Conservation (phyloP, 2,329 filamentous ascomycete species). For the Colletotrichum phormii region DNA sequence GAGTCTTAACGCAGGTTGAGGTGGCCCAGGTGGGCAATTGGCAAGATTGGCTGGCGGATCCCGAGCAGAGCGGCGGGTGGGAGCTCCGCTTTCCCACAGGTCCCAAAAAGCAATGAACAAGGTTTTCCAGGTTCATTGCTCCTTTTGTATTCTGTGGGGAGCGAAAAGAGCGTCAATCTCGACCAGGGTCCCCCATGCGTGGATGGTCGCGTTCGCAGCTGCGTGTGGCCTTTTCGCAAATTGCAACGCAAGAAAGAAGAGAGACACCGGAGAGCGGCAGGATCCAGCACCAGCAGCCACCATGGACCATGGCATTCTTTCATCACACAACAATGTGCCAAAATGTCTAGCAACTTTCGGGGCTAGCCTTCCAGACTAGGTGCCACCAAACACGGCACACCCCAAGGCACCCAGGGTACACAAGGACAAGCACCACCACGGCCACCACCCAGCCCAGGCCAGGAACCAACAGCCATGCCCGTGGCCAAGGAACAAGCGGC, state of each 20-base stretch:
- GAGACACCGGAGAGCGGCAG: conserved; percentile 12
- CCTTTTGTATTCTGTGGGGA: conserved; percentile 26
- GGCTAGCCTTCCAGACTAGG: neutral
- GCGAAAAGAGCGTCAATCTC: conserved; percentile 15
- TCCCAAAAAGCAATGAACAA: conserved; percentile 30
- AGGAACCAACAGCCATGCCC: conserved; percentile 29
- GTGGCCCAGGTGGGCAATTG: conserved; percentile 8
- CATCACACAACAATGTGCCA: conserved; percentile 6
- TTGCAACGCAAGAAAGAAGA: conserved; percentile 1
- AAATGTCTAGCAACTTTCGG: conserved; percentile 13
- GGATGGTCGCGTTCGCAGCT: conserved; percentile 6
- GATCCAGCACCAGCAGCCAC: conserved; percentile 15
- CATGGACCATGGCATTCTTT: neutral
- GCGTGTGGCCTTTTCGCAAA: conserved; percentile 10
- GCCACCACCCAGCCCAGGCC: neutral
- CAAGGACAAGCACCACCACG: neutral
- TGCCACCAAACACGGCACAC: conserved; percentile 6
- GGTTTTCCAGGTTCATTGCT: conserved; percentile 34
- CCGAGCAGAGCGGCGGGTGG: conserved; percentile 3
- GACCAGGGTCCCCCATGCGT: conserved; percentile 31
- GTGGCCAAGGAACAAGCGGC: conserved; percentile 19
- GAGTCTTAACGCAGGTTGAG: no score
- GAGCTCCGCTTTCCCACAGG: conserved; percentile 17
- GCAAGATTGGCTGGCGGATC: conserved; percentile 19
- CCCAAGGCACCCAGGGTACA: neutral